These are phyloP conservation scores for Mortierella sp. DNA, from an alignment of 371 early-diverging fungal genomes.

Conservation along the genomic window DNA sequence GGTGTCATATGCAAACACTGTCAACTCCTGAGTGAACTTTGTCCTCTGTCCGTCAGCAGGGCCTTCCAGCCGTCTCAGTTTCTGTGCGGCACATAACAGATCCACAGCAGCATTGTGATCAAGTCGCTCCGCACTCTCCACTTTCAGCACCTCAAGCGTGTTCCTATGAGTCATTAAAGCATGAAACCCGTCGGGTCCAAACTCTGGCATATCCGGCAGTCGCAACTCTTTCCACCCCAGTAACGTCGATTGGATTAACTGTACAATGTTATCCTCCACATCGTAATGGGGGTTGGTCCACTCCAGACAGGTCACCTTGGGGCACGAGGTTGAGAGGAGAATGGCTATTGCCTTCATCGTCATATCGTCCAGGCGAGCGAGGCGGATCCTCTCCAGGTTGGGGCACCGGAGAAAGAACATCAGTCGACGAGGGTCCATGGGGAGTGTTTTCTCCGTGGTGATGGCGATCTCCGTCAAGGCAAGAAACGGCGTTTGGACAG, in stretches of 20 bases:
- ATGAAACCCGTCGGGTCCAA: neutral
- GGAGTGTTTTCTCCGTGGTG: too few species aligned
- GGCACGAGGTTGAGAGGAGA: neutral
- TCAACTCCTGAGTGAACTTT: neutral
- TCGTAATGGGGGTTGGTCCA: neutral
- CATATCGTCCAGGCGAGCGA: neutral
- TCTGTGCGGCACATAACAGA: neutral
- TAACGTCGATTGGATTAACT: neutral
- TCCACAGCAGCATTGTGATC: neutral
- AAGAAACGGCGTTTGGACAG: too few species aligned
- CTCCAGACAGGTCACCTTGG: neutral
- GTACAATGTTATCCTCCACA: neutral
- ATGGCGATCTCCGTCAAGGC: neutral
- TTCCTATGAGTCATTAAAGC: neutral
- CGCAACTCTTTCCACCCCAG: neutral
- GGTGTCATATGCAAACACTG: neutral
- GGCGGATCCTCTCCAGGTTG: neutral
- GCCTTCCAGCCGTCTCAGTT: neutral
- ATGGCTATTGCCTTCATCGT: neutral
- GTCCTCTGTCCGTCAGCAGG: neutral
- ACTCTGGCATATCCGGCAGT: neutral
- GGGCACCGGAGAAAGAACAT: neutral
- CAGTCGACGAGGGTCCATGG: neutral
- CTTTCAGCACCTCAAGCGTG: neutral
- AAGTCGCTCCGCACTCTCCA: neutral